Evolutionary conservation across 2,329 filamentous ascomycete genomes (phyloP).

Genomic region (Fusarium sp.): DNA sequence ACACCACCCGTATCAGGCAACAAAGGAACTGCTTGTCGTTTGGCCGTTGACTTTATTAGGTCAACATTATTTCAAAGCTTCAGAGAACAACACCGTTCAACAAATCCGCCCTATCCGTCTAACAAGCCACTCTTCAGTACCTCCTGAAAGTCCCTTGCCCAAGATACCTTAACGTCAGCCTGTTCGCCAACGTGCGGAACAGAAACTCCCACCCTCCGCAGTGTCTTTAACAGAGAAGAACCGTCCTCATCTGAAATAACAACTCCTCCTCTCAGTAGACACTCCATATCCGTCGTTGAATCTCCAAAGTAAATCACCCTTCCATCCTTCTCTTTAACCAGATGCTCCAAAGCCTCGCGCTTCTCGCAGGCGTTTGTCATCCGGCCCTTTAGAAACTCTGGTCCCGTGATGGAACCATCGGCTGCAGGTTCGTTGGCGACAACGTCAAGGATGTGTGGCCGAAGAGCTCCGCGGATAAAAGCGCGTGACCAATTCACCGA

Average conservation of each 20-base stretch:
- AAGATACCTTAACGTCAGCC: slow-evolving; percentile 44
- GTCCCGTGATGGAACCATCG: slow-evolving; percentile 57
- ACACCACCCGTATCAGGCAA: neutral
- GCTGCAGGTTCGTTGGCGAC: slow-evolving; percentile 58
- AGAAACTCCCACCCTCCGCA: slow-evolving; percentile 52
- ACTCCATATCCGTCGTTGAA: slow-evolving; percentile 67
- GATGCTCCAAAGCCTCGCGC: slow-evolving; percentile 52
- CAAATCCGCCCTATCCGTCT: neutral
- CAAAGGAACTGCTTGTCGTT: neutral
- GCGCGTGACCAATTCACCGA: slow-evolving; percentile 65
- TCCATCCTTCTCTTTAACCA: slow-evolving; percentile 36
- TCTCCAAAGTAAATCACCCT: slow-evolving; percentile 67
- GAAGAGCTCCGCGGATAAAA: slow-evolving; percentile 60
- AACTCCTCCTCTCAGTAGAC: slow-evolving; percentile 60
- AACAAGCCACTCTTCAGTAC: slow-evolving; percentile 50
- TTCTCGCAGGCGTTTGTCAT: slow-evolving; percentile 60
- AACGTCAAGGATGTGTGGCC: slow-evolving; percentile 48
- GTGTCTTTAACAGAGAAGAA: slow-evolving; percentile 50
- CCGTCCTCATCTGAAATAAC: slow-evolving; percentile 56
- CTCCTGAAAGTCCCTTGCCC: slow-evolving; percentile 59
- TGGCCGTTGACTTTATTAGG: neutral
- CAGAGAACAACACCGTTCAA: neutral
- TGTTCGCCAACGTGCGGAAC: slow-evolving; percentile 52
- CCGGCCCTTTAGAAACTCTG: slow-evolving; percentile 43
- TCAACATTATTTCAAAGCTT: neutral